phyloP scores from a whole-genome alignment of 352 stramenopile genomes.

The Blastocystis sp. region DNA sequence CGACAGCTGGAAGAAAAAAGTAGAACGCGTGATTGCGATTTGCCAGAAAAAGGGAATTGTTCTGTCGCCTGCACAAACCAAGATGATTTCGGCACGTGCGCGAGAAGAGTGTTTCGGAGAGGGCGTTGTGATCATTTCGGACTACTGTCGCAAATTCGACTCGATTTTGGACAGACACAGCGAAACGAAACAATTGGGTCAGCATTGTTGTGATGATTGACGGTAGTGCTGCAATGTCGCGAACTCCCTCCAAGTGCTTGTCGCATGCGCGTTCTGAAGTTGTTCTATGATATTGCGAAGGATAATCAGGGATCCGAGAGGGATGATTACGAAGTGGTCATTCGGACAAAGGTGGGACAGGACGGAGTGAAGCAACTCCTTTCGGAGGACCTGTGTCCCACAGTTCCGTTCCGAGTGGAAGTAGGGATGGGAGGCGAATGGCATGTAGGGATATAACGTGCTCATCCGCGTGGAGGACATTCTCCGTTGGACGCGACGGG shows the following conservation, averaged over 20 bases:
- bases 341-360: background rate
- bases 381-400: slow-evolving; percentile 3
- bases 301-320: background rate
- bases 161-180: slow-evolving; percentile 1
- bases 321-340: background rate
- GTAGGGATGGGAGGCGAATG: background rate
- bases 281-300: slow-evolving; percentile 15
- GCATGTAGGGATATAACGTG: slow-evolving; percentile 2
- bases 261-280: slow-evolving; percentile 30
- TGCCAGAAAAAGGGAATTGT: background rate
- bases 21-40: background rate
- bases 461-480: background rate
- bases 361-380: background rate
- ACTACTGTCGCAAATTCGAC: slow-evolving; percentile 28
- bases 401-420: background rate
- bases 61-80: background rate
- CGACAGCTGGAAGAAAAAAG: background rate
- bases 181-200: background rate
- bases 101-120: background rate
- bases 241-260: background rate
- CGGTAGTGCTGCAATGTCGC: slow-evolving; percentile 33
- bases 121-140: background rate
- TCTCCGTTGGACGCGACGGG: background rate
- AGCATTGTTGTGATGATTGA: background rate
- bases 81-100: slow-evolving; percentile 12